These are phyloP conservation scores for Talaromyces piceae DNA, from an alignment of 2,329 filamentous ascomycete species.

Conservation along the genomic window DNA sequence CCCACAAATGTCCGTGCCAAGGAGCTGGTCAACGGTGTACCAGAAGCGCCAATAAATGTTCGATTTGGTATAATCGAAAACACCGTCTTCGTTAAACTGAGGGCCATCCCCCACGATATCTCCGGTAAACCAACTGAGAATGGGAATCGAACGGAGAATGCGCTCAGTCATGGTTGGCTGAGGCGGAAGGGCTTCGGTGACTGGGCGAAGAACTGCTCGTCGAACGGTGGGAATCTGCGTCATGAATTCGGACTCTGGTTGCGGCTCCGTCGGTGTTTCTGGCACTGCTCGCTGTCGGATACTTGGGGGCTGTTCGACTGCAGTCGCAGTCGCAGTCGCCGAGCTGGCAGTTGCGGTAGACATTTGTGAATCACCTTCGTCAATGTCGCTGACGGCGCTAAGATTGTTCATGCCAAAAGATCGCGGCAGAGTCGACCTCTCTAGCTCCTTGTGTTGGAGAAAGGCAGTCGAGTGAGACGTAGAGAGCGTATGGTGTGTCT, in stretches of 20 bases:
- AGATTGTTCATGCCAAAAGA: constrained; percentile 35
- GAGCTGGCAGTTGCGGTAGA: constrained; percentile 37
- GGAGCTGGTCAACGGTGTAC: constrained; percentile 47
- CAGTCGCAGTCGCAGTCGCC: constrained; percentile 28
- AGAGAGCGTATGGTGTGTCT: constrained; percentile 27
- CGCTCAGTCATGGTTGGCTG: constrained; percentile 59
- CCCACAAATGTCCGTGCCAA: constrained; percentile 57
- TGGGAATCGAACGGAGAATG: constrained; percentile 57
- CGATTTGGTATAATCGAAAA: constrained; percentile 62
- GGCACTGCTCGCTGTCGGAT: constrained; percentile 23
- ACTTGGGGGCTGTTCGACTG: constrained; percentile 13
- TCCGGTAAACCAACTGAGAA: constrained; percentile 64
- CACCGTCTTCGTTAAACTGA: constrained; percentile 37
- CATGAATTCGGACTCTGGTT: constrained; percentile 40
- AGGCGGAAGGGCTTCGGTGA: constrained; percentile 63
- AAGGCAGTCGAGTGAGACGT: constrained; percentile 30
- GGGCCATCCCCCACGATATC: constrained; percentile 42
- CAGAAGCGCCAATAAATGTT: constrained; percentile 56
- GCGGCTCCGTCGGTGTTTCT: constrained; percentile 25
- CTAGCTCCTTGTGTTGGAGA: constrained; percentile 24
- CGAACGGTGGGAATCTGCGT: constrained; percentile 60
- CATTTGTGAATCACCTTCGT: constrained; percentile 26
- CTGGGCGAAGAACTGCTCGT: constrained; percentile 57
- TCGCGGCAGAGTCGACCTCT: constrained; percentile 31
- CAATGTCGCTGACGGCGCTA: constrained; percentile 20